A percentile compares a stretch with the other conserved stretches of the same genome.
Evolutionary conservation across 139 green algal species (phyloP).

Genomic region (Eudorina sp.): DNA sequence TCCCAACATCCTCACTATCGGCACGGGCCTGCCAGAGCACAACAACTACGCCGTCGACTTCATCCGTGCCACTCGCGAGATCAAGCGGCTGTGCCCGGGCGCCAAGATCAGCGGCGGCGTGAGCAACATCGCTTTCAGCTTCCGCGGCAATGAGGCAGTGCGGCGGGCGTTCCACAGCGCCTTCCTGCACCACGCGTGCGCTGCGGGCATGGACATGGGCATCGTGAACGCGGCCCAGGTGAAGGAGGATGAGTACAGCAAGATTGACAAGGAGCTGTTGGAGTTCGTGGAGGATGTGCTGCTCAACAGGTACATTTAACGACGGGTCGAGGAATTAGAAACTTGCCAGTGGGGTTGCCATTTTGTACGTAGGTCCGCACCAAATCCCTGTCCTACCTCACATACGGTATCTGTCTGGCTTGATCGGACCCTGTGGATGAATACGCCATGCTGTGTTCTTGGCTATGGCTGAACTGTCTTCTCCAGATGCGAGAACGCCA

Average conservation of each 20-base stretch:
- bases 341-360: no score
- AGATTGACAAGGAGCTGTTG: conserved; percentile 98
- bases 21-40: conserved; percentile 97
- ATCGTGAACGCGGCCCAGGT: conserved; percentile 98
- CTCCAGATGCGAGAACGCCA: conserved; percentile 91
- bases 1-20: conserved; percentile 99
- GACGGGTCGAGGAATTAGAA: no score
- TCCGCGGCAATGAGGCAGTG: conserved; percentile 97
- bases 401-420: no score
- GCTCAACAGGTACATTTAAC: conserved; percentile 93
- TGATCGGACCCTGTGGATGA: no score
- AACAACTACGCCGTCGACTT: conserved; percentile 99
- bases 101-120: conserved; percentile 97
- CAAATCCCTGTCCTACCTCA: no score
- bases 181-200: conserved; percentile 96
- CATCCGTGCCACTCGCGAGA: conserved; percentile 91
- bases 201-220: conserved; percentile 99
- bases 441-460: no score
- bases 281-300: conserved; percentile 98
- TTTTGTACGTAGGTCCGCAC: no score
- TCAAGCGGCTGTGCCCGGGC: conserved; percentile 96
- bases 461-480: no score
- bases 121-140: conserved; percentile 99
- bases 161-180: conserved; percentile 93
- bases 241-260: conserved; percentile 94